Evolutionary conservation across 2,329 filamentous ascomycete species (phyloP).

Genomic region (Cadophora sp.): DNA sequence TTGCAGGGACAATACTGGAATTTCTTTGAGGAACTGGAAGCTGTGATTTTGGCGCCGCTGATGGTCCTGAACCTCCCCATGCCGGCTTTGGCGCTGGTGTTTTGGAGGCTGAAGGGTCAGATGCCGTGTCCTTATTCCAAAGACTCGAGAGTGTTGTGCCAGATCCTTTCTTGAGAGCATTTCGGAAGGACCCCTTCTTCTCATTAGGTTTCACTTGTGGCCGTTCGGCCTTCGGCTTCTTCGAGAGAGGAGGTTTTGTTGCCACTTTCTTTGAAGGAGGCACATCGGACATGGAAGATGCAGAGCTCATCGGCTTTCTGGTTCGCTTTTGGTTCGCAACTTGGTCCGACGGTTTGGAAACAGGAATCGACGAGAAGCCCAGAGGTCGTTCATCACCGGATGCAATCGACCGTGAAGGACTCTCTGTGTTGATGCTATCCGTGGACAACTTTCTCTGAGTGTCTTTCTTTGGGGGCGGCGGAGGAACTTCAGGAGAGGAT

Average conservation of each 20-base stretch:
- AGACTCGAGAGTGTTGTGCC: slow-evolving; percentile 56
- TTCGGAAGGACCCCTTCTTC: slow-evolving; percentile 55
- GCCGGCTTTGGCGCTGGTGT: slow-evolving; percentile 33
- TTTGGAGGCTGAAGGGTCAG: slow-evolving; percentile 35
- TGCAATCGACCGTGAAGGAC: slow-evolving; percentile 10
- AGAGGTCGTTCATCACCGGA: slow-evolving; percentile 21
- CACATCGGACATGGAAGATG: slow-evolving; percentile 38
- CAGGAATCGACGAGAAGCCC: slow-evolving; percentile 19
- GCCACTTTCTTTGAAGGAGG: slow-evolving; percentile 36
- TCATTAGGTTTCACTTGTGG: slow-evolving; percentile 47
- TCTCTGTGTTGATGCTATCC: slow-evolving; percentile 1
- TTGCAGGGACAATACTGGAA: slow-evolving; percentile 44
- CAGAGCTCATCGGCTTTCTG: slow-evolving; percentile 41
- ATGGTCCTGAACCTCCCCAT: slow-evolving; percentile 38
- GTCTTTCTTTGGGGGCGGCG: slow-evolving; percentile 11
- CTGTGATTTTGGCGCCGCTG: slow-evolving; percentile 39
- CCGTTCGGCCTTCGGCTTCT: slow-evolving; percentile 43
- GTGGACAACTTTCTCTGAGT: neutral
- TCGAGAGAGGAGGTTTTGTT: slow-evolving; percentile 41
- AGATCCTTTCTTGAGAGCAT: slow-evolving; percentile 58
- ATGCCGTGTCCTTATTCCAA: slow-evolving; percentile 55
- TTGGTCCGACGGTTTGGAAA: slow-evolving; percentile 31
- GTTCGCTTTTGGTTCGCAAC: slow-evolving; percentile 43
- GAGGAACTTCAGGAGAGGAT: slow-evolving; percentile 20
- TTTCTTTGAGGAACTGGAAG: slow-evolving; percentile 45